Base-by-base conservation (phyloP, 140 eudicot genomes). In the Bidens hawaiensis region DNA sequence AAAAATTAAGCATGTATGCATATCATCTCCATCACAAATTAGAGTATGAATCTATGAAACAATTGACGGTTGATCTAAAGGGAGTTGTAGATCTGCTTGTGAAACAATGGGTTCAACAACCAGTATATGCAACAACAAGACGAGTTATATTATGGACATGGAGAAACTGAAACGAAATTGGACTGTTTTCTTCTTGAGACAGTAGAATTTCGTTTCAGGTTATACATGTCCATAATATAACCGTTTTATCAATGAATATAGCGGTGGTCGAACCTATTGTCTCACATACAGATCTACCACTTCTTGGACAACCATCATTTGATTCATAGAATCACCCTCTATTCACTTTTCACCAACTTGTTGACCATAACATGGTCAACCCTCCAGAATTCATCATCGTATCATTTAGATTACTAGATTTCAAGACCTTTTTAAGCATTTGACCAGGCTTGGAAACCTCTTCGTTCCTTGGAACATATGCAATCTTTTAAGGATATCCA, bases 41-140 rank as follows among this genome's bases (percentile, higher is more conserved):
- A 28, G 46, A 48, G 47, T 68, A 56, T 28, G 59, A 59, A 42
- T 19, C 18, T 33, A 62, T 62, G 56, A 71, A 63, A 67, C 51
- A 45, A 64, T 17, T 17, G 26, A 54, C 46, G 34, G 42, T 30
- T 60, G 31, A 42, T 63, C 60, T 5, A 27, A 52, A 72, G 50
- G 1, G 31, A 72, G 52, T 28, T 14, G 77, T 63, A 64, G 62
- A 60, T 68, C 34, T 74, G 65, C 73, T 51, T 74, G 69, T 66
- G 68, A 67, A 31, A 74, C 79, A 60, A 74, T 74, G 57, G 51
- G 79, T 74, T 74, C 64, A 67, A 18, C 69, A 74, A 48, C 68
- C 59, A 33, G 69, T 74, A 74, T 67, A 74, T 67, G 6, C 79
- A 49, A 13, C 19, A 12, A 58, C 6, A 67, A 55, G 45, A 60